phyloP scores from a whole-genome alignment of 768 basidiomycete species.

The Leccinum boreale region DNA sequence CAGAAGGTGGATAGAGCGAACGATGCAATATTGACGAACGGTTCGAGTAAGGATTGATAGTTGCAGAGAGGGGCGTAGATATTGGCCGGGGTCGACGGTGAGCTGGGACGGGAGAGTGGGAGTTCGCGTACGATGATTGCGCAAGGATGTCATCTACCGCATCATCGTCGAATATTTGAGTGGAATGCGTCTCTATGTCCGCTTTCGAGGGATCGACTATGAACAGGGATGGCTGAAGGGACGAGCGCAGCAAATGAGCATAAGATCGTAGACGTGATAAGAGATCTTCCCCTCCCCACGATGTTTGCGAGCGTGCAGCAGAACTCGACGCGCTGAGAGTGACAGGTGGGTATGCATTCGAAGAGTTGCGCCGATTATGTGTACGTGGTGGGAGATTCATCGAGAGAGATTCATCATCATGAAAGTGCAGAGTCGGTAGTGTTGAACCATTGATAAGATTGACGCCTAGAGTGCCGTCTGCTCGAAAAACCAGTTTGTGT shows the following conservation, averaged over 20 bases:
- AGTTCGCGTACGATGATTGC: slow-evolving; percentile 72
- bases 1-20: slow-evolving; percentile 56
- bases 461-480: slow-evolving; percentile 86
- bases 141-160: slow-evolving; percentile 86
- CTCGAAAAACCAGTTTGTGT: neutral
- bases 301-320: slow-evolving; percentile 41
- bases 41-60: slow-evolving; percentile 55
- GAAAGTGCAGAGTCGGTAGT: slow-evolving; percentile 89
- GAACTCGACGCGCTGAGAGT: slow-evolving; percentile 45
- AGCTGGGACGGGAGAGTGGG: slow-evolving; percentile 79
- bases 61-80: slow-evolving; percentile 33
- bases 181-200: slow-evolving; percentile 92
- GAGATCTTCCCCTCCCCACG: slow-evolving; percentile 89
- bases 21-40: slow-evolving; percentile 79
- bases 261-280: slow-evolving; percentile 73
- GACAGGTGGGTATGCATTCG: slow-evolving; percentile 62
- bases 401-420: slow-evolving; percentile 93
- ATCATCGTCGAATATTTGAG: slow-evolving; percentile 77
- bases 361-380: slow-evolving; percentile 34
- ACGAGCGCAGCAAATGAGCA: slow-evolving; percentile 80
- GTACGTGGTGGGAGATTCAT: slow-evolving; percentile 46
- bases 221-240: slow-evolving; percentile 80
- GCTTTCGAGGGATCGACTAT: slow-evolving; percentile 88
- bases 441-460: slow-evolving; percentile 86
- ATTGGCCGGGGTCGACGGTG: slow-evolving; percentile 75